Conservation (phyloP, 2,329 filamentous ascomycete genomes). For the Calonectria crousiana region DNA sequence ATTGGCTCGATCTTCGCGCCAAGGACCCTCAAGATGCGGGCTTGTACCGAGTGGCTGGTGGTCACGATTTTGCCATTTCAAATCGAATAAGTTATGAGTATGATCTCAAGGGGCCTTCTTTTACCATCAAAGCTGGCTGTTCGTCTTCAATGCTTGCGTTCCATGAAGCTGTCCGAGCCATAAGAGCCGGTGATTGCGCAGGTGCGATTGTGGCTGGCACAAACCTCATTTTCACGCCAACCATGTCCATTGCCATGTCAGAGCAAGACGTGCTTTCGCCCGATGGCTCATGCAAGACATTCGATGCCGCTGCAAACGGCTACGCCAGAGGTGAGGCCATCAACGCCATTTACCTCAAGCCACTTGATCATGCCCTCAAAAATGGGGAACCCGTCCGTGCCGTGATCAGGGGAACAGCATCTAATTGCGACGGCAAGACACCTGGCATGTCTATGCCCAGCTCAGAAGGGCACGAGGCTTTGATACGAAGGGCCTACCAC, state of each 20-base stretch:
- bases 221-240: neutral
- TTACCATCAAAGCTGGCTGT: neutral
- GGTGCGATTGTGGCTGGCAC: neutral
- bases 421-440: constrained; percentile 36
- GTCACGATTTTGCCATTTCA: neutral
- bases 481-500: constrained; percentile 53
- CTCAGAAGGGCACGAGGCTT: constrained; percentile 51
- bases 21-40: neutral
- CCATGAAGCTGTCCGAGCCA: neutral
- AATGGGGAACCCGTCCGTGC: constrained; percentile 40
- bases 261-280: neutral
- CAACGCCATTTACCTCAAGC: neutral
- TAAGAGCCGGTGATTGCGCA: neutral
- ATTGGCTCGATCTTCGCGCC: neutral
- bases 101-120: neutral
- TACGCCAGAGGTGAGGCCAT: neutral
- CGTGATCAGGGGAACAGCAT: constrained; percentile 38
- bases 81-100: neutral
- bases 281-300: neutral
- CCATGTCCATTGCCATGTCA: neutral
- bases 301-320: neutral
- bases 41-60: neutral
- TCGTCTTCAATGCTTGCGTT: neutral
- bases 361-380: constrained; percentile 49
- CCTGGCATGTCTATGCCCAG: constrained; percentile 52